Evolutionary conservation across 352 stramenopile genomes (phyloP), one percentile per base, ranked within the genome.

Genomic region (Phytophthora constricta): DNA sequence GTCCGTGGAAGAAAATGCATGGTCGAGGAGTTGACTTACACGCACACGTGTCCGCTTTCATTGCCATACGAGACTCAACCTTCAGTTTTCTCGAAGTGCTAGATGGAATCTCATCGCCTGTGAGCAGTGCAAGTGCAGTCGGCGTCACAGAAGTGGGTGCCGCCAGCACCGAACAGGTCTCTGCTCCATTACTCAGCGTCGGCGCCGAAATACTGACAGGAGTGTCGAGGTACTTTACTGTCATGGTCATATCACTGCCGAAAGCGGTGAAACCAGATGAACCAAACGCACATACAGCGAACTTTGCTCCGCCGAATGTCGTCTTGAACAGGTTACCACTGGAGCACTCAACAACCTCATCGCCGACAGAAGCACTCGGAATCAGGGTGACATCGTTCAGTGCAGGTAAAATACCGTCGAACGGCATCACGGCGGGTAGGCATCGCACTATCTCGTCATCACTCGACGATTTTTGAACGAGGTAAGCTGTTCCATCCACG

Each of bases 191-290:
- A 26, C 4, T 64, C 16, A 25, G 41, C 1, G 37, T 48, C 8
- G 49, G 46, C 0, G 16, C n/a, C 2, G 22, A 11, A 46, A 69
- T 37, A 9, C 31, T 20, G 3, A 68, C 58, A 9, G 41, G 41
- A 3, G 10, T 34, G 1, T 68, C n/a, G 14, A 71, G 27, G 59
- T 72, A 81, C 17, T 65, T 49, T 5, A 76, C 64, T 1, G 76
- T 27, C 20, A 86, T 73, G 22, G 63, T 61, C 5, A 83, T 53
- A 16, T 82, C 74, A 13, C 65, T 72, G 7, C 60, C 67, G 49
- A 64, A 74, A 5, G 70, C 62, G 2, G 57, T 72, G 33, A 83
- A 83, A 0, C 66, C 70, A 0, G 59, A 53, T 13, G 45, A 16
- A 4, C 48, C 49, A 17, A 33, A 25, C 2, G 60, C 28, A 43